Base-by-base conservation (phyloP, 305 asterid genomes). In the Rubia balearica region DNA sequence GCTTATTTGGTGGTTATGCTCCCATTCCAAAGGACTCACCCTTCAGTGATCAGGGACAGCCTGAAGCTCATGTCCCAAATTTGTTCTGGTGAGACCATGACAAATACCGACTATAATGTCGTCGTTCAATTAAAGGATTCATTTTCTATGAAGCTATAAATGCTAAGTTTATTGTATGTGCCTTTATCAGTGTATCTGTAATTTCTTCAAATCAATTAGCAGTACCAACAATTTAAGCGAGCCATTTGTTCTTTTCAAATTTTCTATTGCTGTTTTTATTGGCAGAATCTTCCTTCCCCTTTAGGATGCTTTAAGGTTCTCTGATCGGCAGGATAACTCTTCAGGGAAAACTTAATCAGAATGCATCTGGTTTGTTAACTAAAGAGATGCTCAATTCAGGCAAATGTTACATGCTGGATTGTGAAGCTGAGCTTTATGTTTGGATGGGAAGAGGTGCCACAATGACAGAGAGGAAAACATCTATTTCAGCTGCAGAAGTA, bases 1-100 rank as follows among this genome's bases (percentile, higher is more conserved):
- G 90, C 81, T 80, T 90, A 74, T 92, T 92, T 84, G 98, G 98
- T 76, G 98, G 98, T 55, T 92, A 88, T 85, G 98, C 98, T 74
- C 98, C 98, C 63, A 92, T 92, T 73, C 94, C 98, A 8, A 85
- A 85, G 85, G 89, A 85, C 78, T 42, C 83, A 30, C 43, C 82
- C 59, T 68, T 76, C 16, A 83, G 81, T 70, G 82, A 19, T 74
- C 74, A 74, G 79, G 76, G 76, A 72, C 74, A 73, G 61, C 30
- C 64, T 68, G 65, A 71, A 4, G 27, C 14, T 62, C 56, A 65
- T 27, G 51, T 69, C 61, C 60, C 82, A 65, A 89, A 87, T 82
- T 84, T 91, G 71, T 89, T 78, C 86, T 76, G 94, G 98, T 80
- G 67, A 76, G 77, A 24, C 67, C 48, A 55, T 42, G 40, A 65